phyloP scores from a whole-genome alignment of 2,329 filamentous ascomycete genomes.

The Cytospora chrysosperma region DNA sequence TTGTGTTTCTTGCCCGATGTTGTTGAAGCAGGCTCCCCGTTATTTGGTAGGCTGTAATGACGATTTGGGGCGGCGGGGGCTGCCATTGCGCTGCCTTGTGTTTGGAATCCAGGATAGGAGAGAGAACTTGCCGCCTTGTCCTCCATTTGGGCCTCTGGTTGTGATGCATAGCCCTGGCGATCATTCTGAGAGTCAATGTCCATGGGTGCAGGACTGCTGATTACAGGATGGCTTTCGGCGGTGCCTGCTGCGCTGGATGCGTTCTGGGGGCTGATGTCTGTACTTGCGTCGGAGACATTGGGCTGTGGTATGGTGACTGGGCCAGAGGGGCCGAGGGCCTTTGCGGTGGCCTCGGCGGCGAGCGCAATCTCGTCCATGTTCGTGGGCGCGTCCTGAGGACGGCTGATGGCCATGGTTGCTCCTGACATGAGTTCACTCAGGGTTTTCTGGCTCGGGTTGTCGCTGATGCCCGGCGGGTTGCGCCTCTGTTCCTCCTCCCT shows the following conservation, averaged over 20 bases:
- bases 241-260: conserved; percentile 38
- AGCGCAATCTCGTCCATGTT: conserved; percentile 25
- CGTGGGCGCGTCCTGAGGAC: conserved; percentile 51
- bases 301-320: conserved; percentile 34
- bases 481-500: conserved; percentile 45
- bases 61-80: conserved; percentile 44
- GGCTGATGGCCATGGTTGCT: conserved; percentile 53
- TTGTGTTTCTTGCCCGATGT: conserved; percentile 85
- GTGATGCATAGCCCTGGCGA: conserved; percentile 36
- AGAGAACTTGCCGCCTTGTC: conserved; percentile 52
- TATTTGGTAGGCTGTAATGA: conserved; percentile 55
- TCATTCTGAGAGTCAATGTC: conserved; percentile 49
- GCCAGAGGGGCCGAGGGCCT: conserved; percentile 33
- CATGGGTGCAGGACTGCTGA: conserved; percentile 54
- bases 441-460: conserved; percentile 54
- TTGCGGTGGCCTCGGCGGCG: conserved; percentile 31
- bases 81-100: conserved; percentile 42
- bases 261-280: conserved; percentile 45
- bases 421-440: conserved; percentile 55
- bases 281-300: conserved; percentile 36
- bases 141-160: conserved; percentile 48
- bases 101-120: conserved; percentile 54
- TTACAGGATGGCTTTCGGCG: conserved; percentile 36
- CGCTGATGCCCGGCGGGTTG: conserved; percentile 46
- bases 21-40: conserved; percentile 58